phyloP scores from a whole-genome alignment of 148 eudicot genomes.

The Suaeda aralocaspica region DNA sequence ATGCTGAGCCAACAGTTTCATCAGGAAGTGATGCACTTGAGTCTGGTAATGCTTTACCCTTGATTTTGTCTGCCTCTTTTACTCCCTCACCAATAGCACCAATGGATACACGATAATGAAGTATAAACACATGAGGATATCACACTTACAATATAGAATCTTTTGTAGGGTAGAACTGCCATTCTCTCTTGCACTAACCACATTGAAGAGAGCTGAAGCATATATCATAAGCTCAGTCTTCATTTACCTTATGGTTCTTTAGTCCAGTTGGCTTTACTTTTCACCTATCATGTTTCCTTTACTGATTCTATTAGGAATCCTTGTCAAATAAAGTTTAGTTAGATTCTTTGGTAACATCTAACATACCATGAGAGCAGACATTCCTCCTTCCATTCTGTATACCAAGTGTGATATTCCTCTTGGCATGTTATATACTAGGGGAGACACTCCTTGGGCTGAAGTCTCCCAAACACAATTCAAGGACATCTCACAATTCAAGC shows the following conservation, averaged over 20 bases:
- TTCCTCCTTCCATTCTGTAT: neutral
- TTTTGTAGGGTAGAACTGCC: neutral
- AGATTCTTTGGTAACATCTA: neutral
- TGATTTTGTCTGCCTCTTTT: neutral
- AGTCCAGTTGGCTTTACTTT: too few species aligned
- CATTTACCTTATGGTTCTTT: neutral
- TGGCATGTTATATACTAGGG: neutral
- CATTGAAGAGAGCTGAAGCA: neutral
- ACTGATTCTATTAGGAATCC: too few species aligned
- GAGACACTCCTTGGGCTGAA: neutral
- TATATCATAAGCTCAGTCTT: neutral
- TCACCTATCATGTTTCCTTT: too few species aligned
- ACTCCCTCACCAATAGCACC: neutral
- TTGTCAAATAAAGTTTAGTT: too few species aligned
- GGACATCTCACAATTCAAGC: too few species aligned
- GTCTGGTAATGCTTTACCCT: slow-evolving; percentile 41
- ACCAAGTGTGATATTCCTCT: neutral
- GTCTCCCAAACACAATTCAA: too few species aligned
- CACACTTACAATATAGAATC: neutral
- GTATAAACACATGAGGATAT: neutral
- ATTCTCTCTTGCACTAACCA: neutral
- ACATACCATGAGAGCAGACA: neutral
- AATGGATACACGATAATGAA: too few species aligned
- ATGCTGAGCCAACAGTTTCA: slow-evolving; percentile 34
- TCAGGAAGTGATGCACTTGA: slow-evolving; percentile 39